Evolutionary conservation across 176 grass and related monocot genomes (phyloP), one percentile per base, ranked within the genome.

Genomic region (Avena atlantica): DNA sequence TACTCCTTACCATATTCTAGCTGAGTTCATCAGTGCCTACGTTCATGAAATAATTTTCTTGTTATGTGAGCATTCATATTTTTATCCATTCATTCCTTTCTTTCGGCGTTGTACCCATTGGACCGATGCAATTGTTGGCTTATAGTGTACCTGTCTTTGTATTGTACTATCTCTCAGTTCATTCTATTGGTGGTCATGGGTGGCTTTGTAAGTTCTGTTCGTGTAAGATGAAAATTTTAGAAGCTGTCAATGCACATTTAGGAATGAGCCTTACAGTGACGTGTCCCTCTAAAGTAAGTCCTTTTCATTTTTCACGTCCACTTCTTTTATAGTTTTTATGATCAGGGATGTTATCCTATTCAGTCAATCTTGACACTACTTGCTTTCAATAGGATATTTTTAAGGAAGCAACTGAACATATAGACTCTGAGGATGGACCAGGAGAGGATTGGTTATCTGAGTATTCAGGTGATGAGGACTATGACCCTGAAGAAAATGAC

Each of bases 401-500:
- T 87, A 90, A 93, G 89, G 92, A 99, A 99, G 92, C 89, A 83
- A 88, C 80, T 27, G 79, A 86, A 86, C 52, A 86, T 73, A 75
- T 81, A 21, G 49, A 90, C 81, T 76, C 53, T 78, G 80, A 91
- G 62, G 84, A 90, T 87, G 61, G 81, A 75, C 66, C 75, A 75
- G 85, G 68, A 70, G 85, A 94, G 88, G 94, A 93, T 81, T 99
- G 94, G 97, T 89, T 93, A 83, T 96, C 94, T 93, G 97, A 99
- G 85, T 95, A 99, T 90, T 99, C 97, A 86, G 97, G 86, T 61
- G 97, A 96, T 86, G 90, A 96, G 78, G 97, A 99, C 86, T 99
- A 99, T 25, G 85, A 93, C 84, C 97, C 97, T 58, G 90, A 94
- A 86, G 83, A 83, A 89, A 89, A 92, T 69, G 91, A 93, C 36